Conservation (phyloP, 1,284 basidiomycete species). For the Puccinia novopanici region DNA sequence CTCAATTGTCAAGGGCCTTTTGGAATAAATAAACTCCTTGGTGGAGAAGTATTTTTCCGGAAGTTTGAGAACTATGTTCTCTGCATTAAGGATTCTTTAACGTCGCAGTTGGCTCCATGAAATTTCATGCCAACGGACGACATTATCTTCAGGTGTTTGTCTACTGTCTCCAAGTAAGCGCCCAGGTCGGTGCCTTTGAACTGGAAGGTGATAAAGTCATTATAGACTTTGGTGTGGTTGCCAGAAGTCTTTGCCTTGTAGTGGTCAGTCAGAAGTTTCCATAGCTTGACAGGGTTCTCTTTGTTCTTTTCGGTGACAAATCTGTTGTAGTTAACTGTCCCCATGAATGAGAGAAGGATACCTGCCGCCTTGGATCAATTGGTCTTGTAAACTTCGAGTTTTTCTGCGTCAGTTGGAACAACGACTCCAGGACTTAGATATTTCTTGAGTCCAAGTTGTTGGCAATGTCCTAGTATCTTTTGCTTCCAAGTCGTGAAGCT, state of each 20-base stretch:
- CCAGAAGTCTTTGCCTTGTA: neutral
- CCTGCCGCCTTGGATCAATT: neutral
- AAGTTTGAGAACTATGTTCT: neutral
- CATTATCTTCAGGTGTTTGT: neutral
- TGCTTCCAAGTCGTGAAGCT: neutral
- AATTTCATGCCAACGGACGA: too few relatives aligned
- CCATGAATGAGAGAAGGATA: neutral
- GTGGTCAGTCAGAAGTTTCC: too few relatives aligned
- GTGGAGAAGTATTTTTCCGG: neutral
- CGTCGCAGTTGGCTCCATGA: neutral
- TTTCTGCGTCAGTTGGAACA: neutral
- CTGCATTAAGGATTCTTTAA: neutral
- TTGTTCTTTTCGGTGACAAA: too few relatives aligned
- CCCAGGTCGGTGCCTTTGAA: too few relatives aligned
- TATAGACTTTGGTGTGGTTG: neutral
- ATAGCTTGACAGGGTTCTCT: too few relatives aligned
- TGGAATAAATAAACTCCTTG: neutral
- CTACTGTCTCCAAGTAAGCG: neutral
- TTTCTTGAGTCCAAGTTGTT: neutral
- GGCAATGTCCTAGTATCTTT: neutral
- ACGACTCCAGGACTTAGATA: neutral
- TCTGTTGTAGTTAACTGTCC: neutral
- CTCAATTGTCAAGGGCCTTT: neutral
- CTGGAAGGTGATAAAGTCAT: too few relatives aligned
- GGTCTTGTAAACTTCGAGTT: neutral